Percentiles rank a stretch among this genome's conserved stretches.
Evolutionary conservation across 768 basidiomycete genomes (phyloP).

Genomic region (Dioszegia crocea): DNA sequence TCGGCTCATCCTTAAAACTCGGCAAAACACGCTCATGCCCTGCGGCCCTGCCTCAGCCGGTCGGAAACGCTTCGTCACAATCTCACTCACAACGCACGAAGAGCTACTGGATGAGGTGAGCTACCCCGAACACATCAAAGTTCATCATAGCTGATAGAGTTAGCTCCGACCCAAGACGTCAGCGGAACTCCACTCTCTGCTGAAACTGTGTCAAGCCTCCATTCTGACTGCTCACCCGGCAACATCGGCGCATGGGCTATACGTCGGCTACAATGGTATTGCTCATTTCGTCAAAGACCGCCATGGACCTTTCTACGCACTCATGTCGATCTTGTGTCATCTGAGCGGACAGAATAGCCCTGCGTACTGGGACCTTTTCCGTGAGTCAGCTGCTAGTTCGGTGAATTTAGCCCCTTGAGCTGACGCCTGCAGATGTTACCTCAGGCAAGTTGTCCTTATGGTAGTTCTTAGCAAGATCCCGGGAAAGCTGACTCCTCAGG

Average conservation of each 20-base stretch:
- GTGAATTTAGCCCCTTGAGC: not conserved
- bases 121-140: not conserved
- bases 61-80: slow-evolving; percentile 33
- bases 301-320: slow-evolving; percentile 36
- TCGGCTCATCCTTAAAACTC: slow-evolving; percentile 25
- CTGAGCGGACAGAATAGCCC: slow-evolving; percentile 25
- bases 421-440: slow-evolving; percentile 16
- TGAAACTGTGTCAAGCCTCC: slow-evolving; percentile 35
- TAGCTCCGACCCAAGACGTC: slow-evolving; percentile 39
- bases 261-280: slow-evolving; percentile 12
- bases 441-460: slow-evolving; percentile 6
- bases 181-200: slow-evolving; percentile 29
- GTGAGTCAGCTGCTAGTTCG: slow-evolving; percentile 21
- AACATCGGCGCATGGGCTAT: not conserved
- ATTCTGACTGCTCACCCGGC: slow-evolving; percentile 8
- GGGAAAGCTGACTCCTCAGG: slow-evolving; percentile 4
- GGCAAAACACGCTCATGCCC: slow-evolving; percentile 36
- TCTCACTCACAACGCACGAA: slow-evolving; percentile 27
- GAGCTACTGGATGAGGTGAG: slow-evolving; percentile 33
- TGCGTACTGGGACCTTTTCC: slow-evolving; percentile 42
- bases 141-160: not conserved
- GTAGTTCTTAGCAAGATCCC: no score
- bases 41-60: slow-evolving; percentile 21
- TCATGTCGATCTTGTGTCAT: slow-evolving; percentile 41
- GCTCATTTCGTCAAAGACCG: slow-evolving; percentile 42